Percentiles rank a stretch among this genome's conserved stretches.
Evolutionary conservation across 164 flowering plant species (phyloP).

Genomic region (Sedum album): DNA sequence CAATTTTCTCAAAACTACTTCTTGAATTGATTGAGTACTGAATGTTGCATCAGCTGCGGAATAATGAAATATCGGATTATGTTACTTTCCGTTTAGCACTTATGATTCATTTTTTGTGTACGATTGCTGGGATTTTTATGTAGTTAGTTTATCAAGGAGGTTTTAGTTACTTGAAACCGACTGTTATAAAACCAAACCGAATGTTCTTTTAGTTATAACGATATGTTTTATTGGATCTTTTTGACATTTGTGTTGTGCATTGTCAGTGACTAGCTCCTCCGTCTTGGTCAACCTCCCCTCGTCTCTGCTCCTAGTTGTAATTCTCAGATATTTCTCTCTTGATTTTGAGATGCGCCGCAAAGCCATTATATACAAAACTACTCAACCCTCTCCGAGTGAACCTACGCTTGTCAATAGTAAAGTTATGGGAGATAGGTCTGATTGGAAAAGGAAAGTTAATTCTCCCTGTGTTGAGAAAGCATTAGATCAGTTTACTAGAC

Average conservation of each 20-base stretch:
- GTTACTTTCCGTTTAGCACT: too few species aligned
- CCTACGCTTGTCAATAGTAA: slow-evolving; percentile 26
- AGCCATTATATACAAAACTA: slow-evolving; percentile 51
- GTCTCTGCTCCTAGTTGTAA: slow-evolving; percentile 50
- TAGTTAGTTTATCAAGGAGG: too few species aligned
- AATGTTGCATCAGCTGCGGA: too few species aligned
- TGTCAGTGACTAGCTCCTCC: slow-evolving; percentile 84
- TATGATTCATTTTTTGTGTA: too few species aligned
- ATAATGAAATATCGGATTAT: too few species aligned
- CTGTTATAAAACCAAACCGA: too few species aligned
- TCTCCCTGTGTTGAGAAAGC: slow-evolving; percentile 94
- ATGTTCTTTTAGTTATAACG: too few species aligned
- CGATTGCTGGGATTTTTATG: too few species aligned
- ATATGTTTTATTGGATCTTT: not conserved
- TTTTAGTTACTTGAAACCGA: too few species aligned
- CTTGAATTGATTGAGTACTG: too few species aligned
- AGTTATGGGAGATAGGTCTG: slow-evolving; percentile 26
- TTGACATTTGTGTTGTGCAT: slow-evolving; percentile 16
- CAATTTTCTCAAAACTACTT: too few species aligned
- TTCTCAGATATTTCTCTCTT: slow-evolving; percentile 67
- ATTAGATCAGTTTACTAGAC: slow-evolving; percentile 77
- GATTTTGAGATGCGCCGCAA: slow-evolving; percentile 75
- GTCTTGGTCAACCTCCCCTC: slow-evolving; percentile 89
- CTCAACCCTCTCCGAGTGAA: slow-evolving; percentile 32
- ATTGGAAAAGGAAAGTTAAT: slow-evolving; percentile 81